Base-by-base conservation (phyloP, 257 asterid species). In the Przewalskia tangutica region DNA sequence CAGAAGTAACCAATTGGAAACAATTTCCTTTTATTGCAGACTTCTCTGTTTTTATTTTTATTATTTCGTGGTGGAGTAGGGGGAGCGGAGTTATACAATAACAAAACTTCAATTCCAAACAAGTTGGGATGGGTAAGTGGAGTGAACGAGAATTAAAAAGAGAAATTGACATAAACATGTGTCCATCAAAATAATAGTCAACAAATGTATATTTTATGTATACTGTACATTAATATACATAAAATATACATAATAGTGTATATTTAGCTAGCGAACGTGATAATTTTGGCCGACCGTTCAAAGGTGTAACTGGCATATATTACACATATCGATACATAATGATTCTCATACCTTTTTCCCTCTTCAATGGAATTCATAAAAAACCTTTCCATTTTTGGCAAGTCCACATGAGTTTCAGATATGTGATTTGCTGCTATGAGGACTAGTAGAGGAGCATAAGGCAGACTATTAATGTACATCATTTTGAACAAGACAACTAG, bases 401-500 rank as follows among this genome's bases (percentile, higher is more conserved):
- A 73, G 79, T 73, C 62, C 46, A 50, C 79, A 73, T 48, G 44
- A 73, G 60, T 73, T 73, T 48, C 79, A 48, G 20, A 13, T 23
- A 27, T 67, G 54, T 68, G 34, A 38, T 40, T 8, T 38, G 79
- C 79, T 51, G 60, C 79, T 73, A 73, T 73, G 79, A 50, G 79
- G 79, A 73, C 79, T 73, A 23, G 79, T 73, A 48, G 79, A 50
- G 62, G 79, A 73, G 48, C 79, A 73, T 10, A 73, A 73, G 79
- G 79, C 20, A 11, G 44, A 73, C 60, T 50, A 50, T 50, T 73
- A 23, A 48, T 73, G 62, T 73, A 73, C 79, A 73, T 73, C 60
- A 73, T 23, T 73, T 44, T 73, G 62, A 73, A 50, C 79, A 73
- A 73, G 79, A 48, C 18, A 73, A 73, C 79, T 48, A 73, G 79